Conservation (phyloP, 352 stramenopile species). For the Blastocystis sp. region DNA sequence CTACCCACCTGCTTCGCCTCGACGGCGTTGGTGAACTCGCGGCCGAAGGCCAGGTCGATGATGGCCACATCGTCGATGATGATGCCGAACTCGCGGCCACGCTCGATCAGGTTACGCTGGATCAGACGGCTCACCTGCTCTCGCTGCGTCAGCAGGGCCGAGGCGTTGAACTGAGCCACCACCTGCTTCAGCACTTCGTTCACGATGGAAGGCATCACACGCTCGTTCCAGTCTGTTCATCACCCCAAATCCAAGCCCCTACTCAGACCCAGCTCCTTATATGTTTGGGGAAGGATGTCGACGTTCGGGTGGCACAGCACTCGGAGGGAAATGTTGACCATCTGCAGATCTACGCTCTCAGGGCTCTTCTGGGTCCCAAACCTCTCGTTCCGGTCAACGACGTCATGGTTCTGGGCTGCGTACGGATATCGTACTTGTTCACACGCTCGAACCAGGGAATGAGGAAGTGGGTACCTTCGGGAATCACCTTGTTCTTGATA, state of each 20-base stretch:
- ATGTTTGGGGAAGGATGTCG: constrained; percentile 89
- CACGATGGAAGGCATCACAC: constrained; percentile 94
- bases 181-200: constrained; percentile 99
- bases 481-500: constrained; percentile 78
- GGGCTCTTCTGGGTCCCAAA: background rate
- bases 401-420: constrained; percentile 85
- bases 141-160: constrained; percentile 97
- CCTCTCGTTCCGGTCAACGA: constrained; percentile 81
- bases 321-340: constrained; percentile 97
- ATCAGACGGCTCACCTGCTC: constrained; percentile 91
- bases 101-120: constrained; percentile 82
- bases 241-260: constrained; percentile 24
- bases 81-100: constrained; percentile 86
- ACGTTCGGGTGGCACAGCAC: constrained; percentile 92
- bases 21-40: constrained; percentile 96
- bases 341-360: constrained; percentile 90
- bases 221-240: constrained; percentile 90
- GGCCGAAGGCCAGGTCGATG: constrained; percentile 95
- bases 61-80: constrained; percentile 96
- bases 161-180: constrained; percentile 96
- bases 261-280: constrained; percentile 87
- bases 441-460: constrained; percentile 95
- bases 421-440: constrained; percentile 89
- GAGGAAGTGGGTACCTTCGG: constrained; percentile 91
- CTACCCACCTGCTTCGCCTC: constrained; percentile 96